Percentiles rank a stretch among this genome's conserved stretches.
phyloP scores from a whole-genome alignment of 2,329 filamentous ascomycete genomes.

The Penicillium sp. region DNA sequence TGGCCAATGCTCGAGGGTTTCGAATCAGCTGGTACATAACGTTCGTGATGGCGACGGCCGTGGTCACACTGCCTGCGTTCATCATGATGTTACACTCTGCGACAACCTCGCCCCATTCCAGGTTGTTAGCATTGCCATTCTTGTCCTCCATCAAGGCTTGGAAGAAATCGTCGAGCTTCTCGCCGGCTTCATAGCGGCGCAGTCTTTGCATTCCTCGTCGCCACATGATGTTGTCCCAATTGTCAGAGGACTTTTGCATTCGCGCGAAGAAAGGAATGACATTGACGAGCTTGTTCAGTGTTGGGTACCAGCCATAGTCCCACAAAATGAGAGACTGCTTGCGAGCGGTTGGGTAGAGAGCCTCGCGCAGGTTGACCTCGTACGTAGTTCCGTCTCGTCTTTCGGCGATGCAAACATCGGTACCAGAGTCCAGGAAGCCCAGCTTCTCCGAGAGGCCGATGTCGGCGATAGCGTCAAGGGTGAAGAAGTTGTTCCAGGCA shows the following conservation, averaged over 20 bases:
- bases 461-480: conserved; percentile 56
- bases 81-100: conserved; percentile 50
- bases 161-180: conserved; percentile 61
- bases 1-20: conserved; percentile 43
- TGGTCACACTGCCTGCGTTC: conserved; percentile 55
- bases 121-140: conserved; percentile 44
- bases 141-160: conserved; percentile 55
- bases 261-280: conserved; percentile 44
- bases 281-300: conserved; percentile 49
- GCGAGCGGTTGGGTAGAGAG: conserved; percentile 51
- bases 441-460: conserved; percentile 55
- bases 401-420: conserved; percentile 46
- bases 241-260: conserved; percentile 47
- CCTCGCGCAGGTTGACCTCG: conserved; percentile 49
- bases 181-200: conserved; percentile 44
- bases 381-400: conserved; percentile 48
- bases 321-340: conserved; percentile 53
- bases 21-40: conserved; percentile 54
- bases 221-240: conserved; percentile 43
- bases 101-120: conserved; percentile 59
- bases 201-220: conserved; percentile 42
- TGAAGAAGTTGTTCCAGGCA: conserved; percentile 56
- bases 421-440: conserved; percentile 52
- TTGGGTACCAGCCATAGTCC: conserved; percentile 52
- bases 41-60: conserved; percentile 54